Base-by-base conservation (phyloP, 768 basidiomycete species). In the Thelephora ganbajun region DNA sequence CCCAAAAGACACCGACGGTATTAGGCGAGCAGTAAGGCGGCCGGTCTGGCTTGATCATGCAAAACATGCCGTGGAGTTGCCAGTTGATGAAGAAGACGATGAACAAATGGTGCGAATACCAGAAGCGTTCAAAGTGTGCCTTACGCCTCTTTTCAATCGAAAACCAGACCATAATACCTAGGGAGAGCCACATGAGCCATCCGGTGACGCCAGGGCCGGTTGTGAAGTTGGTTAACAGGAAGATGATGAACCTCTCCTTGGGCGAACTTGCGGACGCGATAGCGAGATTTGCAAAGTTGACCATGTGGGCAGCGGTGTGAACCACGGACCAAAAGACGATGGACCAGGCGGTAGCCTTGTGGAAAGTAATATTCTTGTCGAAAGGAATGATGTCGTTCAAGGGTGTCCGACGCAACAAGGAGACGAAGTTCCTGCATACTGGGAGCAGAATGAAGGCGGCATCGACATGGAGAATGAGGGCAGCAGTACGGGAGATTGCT, bases 51-150 rank as follows among this genome's bases (percentile, higher is more conserved):
- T 86, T 68, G 67, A 93, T 89, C 87, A 92, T 90, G 67, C 90
- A 92, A 77, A 89, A 93, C 85, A 93, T 84, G 47, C 91, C 91
- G 59, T 93, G 92, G 26, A 94, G 69, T 62, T 97, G 93, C 93
- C 93, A 96, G 59, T 72, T 69, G 61, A 90, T 74, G 71, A 97
- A 96, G 76, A 94, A 94, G 49, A 87, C 60, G 57, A 94, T 76
- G 69, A 92, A 94, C 51, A 96, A 70, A 61, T 96, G 85, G 60
- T 88, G 80, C 7, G 77, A 73, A 63, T 89, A 90, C 83, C 86
- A 91, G 69, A 93, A 93, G 58, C 72, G 67, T 67, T 97, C 91
- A 55, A 92, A 97, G 55, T 80, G 75, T 11, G 77, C 74, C 48
- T 79, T 73, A 45, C 82, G 77, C 26, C 74, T 68, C 67, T 86